Base-by-base conservation (phyloP, 2,329 filamentous ascomycete species). In the Pezicula rhizophila region DNA sequence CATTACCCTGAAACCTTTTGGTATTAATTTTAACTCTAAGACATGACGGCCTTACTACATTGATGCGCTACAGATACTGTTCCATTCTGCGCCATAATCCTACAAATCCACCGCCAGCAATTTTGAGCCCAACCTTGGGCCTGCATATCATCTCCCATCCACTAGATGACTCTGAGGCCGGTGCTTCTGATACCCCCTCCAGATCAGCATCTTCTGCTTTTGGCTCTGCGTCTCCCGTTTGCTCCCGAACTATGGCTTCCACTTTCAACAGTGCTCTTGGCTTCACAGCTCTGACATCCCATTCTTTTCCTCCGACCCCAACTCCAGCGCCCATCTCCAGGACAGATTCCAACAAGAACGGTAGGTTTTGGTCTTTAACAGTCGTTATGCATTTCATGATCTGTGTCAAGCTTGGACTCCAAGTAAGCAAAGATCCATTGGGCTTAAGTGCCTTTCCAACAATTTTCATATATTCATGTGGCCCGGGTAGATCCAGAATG, bases 321-420 rank as follows among this genome's bases (percentile, higher is more conserved):
- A 68, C 62, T 31, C 72, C 75, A n/a, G 71, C 69, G 3, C 73
- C 71, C 53, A 85, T 67, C 63, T 87, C 83, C 14, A 85, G 60
- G 0, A 82, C 78, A 40, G 71, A 75, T 35, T 85, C 81, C 8
- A 82, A 66, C 23, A 74, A 64, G 18, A 77, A 47, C 14, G 79
- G 79, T 46, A 88, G 68, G 2, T 65, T 67, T 11, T 78, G 68
- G 25, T 74, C 67, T 49, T 75, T 75, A 28, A 82, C 76, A 35
- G 70, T 64, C 41, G 76, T 68, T 25, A 84, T 70, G 50, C 84
- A 86, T 5, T 82, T 76, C 37, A 76, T 80, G 48, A 92, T 85
- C 64, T 92, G 88, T 8, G 87, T 90, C 50, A 93, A 81, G 57
- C 82, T 88, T 0, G 88, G 88, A 55, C 81, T 82, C 68, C 90